These are phyloP conservation scores for Malus sylvestris DNA, from an alignment of 306 rosid genomes.

Conservation along the genomic window DNA sequence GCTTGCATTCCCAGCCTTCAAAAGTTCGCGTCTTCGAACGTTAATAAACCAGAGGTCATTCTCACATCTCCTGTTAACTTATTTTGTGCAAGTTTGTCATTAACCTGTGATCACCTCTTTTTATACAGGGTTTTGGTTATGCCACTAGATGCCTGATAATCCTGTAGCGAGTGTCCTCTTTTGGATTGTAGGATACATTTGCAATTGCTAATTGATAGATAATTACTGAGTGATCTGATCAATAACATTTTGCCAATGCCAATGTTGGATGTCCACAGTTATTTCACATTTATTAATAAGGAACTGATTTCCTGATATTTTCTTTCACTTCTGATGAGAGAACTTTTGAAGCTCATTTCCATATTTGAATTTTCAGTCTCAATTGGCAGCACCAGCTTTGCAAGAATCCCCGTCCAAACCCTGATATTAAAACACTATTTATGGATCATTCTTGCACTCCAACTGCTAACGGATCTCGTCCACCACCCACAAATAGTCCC, in stretches of 20 bases:
- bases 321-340: no score
- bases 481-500: constrained; percentile 37
- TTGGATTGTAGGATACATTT: neutral
- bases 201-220: neutral
- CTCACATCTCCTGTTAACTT: neutral
- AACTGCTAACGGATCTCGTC: constrained; percentile 35
- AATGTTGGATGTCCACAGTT: neutral
- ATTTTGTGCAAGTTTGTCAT: neutral
- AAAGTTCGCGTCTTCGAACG: constrained; percentile 41
- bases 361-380: constrained; percentile 23
- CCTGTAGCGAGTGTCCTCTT: neutral
- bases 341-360: neutral
- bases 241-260: neutral
- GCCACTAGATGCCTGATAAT: neutral
- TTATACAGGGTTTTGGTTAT: neutral
- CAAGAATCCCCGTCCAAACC: constrained; percentile 45
- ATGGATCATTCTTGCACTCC: constrained; percentile 42
- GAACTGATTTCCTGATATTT: neutral
- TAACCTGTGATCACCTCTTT: neutral
- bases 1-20: constrained; percentile 36
- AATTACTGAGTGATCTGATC: neutral
- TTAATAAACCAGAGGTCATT: constrained; percentile 39
- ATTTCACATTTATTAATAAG: neutral
- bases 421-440: constrained; percentile 42
- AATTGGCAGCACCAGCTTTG: constrained; percentile 49